A percentile compares a stretch with the other conserved stretches of the same genome.
Evolutionary conservation across 108 stramenopile genomes (phyloP).

Genomic region (Fistulifera solaris): DNA sequence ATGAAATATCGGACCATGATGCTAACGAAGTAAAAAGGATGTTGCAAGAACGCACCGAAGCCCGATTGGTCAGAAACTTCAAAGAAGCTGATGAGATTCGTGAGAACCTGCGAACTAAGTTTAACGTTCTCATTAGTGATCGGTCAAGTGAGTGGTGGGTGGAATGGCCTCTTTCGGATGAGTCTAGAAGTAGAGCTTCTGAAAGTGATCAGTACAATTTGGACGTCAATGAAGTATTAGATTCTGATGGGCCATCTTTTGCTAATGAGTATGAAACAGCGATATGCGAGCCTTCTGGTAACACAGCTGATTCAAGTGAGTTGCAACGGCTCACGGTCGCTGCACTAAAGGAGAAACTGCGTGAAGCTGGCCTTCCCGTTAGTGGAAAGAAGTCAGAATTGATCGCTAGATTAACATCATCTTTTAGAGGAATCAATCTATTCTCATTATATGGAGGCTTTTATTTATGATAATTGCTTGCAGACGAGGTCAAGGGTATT

Average conservation of each 20-base stretch:
- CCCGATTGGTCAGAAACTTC: constrained; percentile 23
- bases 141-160: constrained; percentile 30
- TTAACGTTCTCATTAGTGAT: constrained; percentile 43
- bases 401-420: constrained; percentile 34
- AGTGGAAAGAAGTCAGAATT: constrained; percentile 57
- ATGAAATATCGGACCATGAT: constrained; percentile 32
- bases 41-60: constrained; percentile 14
- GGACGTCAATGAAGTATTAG: constrained; percentile 6
- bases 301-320: not conserved
- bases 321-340: constrained; percentile 27
- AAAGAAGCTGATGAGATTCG: constrained; percentile 65
- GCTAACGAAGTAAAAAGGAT: constrained; percentile 41
- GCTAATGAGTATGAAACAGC: constrained; percentile 6
- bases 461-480: too few species aligned
- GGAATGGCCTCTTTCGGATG: constrained; percentile 18
- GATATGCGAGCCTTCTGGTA: not conserved
- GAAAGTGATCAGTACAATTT: too few species aligned
- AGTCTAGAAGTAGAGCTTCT: too few species aligned
- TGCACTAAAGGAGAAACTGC: constrained; percentile 47
- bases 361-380: constrained; percentile 41
- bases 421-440: too few species aligned
- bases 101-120: constrained; percentile 41
- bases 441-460: too few species aligned
- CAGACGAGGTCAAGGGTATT: too few species aligned
- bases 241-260: too few species aligned